A percentile compares a stretch with the other conserved stretches of the same genome.
Evolutionary conservation across 2,329 filamentous ascomycete genomes (phyloP).

Genomic region (Ceratocystis diversiconidia): DNA sequence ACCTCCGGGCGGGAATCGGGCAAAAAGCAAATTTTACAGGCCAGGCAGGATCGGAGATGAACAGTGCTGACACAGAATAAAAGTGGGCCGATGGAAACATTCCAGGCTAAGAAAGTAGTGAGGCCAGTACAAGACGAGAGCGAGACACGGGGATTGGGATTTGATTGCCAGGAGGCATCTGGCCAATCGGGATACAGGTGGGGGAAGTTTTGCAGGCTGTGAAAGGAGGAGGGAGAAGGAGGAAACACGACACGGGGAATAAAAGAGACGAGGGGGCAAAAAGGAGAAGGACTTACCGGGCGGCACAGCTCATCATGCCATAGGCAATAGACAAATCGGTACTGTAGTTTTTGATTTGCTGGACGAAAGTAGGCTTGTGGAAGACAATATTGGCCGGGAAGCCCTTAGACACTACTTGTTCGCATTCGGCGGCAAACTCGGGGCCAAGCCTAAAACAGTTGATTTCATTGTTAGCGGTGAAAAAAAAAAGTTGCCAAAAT

Average conservation of each 20-base stretch:
- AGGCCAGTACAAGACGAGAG: neutral
- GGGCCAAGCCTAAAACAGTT: slow-evolving; percentile 33
- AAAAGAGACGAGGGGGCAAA: slow-evolving; percentile 16
- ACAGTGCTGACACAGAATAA: slow-evolving; percentile 13
- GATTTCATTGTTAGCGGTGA: slow-evolving; percentile 18
- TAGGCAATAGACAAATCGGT: slow-evolving; percentile 44
- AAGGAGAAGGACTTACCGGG: slow-evolving; percentile 34
- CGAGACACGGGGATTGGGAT: neutral
- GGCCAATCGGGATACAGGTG: neutral
- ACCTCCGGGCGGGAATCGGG: neutral
- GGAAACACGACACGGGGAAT: slow-evolving; percentile 19
- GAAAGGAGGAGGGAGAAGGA: slow-evolving; percentile 17
- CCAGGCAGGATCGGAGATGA: neutral
- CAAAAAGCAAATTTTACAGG: neutral
- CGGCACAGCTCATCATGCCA: slow-evolving; percentile 42
- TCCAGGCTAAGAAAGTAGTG: neutral
- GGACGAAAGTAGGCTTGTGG: slow-evolving; percentile 47
- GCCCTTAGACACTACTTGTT: slow-evolving; percentile 46
- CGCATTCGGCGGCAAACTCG: slow-evolving; percentile 44
- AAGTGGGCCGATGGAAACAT: slow-evolving; percentile 5
- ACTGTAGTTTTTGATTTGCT: slow-evolving; percentile 43
- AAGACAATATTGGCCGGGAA: slow-evolving; percentile 48
- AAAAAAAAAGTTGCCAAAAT: slow-evolving; percentile 7
- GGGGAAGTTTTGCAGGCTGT: neutral
- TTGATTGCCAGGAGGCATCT: neutral